A percentile compares a stretch with the other conserved stretches of the same genome.
Evolutionary conservation across 1,139 yeast genomes (phyloP).

Genomic region (Pichia terricola): DNA sequence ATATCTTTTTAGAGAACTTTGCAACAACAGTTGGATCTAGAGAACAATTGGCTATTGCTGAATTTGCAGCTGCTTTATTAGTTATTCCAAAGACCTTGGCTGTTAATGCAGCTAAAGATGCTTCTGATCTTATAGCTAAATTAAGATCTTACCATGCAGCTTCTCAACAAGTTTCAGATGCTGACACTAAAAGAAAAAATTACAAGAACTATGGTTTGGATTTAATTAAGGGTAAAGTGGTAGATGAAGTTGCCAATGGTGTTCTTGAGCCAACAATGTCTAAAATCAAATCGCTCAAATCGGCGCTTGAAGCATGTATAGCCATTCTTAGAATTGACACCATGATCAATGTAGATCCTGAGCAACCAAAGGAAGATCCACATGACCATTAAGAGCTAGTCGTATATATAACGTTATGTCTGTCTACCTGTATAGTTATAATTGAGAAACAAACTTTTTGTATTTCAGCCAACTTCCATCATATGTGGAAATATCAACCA

Average conservation of each 20-base stretch:
- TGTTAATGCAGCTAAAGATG: constrained; percentile 95
- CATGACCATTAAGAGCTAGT: constrained; percentile 42
- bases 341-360: constrained; percentile 96
- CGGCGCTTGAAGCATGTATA: constrained; percentile 96
- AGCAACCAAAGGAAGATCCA: constrained; percentile 85
- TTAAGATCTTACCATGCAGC: constrained; percentile 96
- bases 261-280: constrained; percentile 93
- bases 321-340: constrained; percentile 97
- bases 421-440: too few relatives aligned
- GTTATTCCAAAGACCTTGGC: constrained; percentile 96
- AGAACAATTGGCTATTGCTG: constrained; percentile 97
- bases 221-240: constrained; percentile 81
- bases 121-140: constrained; percentile 89
- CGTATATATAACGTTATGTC: too few relatives aligned
- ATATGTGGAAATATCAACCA: too few relatives aligned
- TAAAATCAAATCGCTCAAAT: constrained; percentile 84
- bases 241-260: constrained; percentile 75
- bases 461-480: too few relatives aligned
- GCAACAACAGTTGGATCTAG: constrained; percentile 97
- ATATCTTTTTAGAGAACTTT: constrained; percentile 89
- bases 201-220: constrained; percentile 92
- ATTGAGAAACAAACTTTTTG: too few relatives aligned
- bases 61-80: constrained; percentile 83
- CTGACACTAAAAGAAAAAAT: constrained; percentile 72
- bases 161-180: constrained; percentile 74